A percentile compares a stretch with the other conserved stretches of the same genome.
Evolutionary conservation across 345 rosid genomes (phyloP).

Genomic region (Eucalyptus pauciflora): DNA sequence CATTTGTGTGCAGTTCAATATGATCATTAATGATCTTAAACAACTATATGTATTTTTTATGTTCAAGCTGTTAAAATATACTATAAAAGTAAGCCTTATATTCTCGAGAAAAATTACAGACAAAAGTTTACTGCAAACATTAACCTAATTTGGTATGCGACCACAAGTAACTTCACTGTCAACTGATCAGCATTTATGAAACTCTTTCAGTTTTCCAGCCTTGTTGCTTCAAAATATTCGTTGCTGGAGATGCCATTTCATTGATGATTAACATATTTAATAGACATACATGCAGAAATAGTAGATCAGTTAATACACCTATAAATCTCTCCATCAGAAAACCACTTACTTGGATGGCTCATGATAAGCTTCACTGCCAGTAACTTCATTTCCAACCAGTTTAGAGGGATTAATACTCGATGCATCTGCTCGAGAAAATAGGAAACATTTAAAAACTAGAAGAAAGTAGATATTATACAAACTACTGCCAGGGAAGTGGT

Average conservation of each 20-base stretch:
- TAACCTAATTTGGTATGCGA: not conserved
- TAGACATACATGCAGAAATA: not conserved
- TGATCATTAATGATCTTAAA: not conserved
- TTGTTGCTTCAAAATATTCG: not conserved
- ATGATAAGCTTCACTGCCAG: not conserved
- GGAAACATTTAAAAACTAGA: not conserved
- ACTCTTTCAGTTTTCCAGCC: not conserved
- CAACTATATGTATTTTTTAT: not conserved
- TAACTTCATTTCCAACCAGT: not conserved
- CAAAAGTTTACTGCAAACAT: not conserved
- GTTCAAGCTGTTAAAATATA: not conserved
- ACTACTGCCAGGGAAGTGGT: not conserved
- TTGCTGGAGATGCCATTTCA: not conserved
- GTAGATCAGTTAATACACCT: not conserved
- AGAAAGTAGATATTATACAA: not conserved
- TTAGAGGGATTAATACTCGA: not conserved
- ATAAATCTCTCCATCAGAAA: not conserved
- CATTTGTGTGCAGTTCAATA: accelerated
- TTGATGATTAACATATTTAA: not conserved
- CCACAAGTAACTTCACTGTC: not conserved
- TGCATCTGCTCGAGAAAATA: not conserved
- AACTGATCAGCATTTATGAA: not conserved
- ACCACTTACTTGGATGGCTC: conserved; percentile 16
- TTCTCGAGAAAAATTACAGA: not conserved
- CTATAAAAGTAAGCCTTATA: not conserved